A percentile compares a stretch with the other conserved stretches of the same genome.
These are phyloP conservation scores for Podospora comata DNA, from an alignment of 495 filamentous ascomycete genomes.

Conservation along the genomic window DNA sequence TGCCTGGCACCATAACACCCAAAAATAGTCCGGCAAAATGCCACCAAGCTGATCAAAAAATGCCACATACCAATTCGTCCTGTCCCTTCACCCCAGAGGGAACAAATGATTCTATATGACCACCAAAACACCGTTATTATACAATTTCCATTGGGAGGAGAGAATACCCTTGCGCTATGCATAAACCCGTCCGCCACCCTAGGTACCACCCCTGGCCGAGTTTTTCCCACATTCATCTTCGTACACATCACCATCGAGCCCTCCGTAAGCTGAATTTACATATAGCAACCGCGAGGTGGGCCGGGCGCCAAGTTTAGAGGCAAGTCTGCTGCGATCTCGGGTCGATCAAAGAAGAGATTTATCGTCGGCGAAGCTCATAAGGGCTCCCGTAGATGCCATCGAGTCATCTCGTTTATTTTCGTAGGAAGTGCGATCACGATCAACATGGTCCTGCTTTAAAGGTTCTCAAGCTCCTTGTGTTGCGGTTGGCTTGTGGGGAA, in stretches of 20 bases:
- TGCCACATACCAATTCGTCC: slow-evolving; percentile 16
- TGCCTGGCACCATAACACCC: neutral
- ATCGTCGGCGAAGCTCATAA: neutral
- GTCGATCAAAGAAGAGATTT: slow-evolving; percentile 25
- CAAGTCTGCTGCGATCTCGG: slow-evolving; percentile 18
- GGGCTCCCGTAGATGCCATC: neutral
- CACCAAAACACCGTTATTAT: slow-evolving; percentile 33
- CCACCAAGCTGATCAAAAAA: slow-evolving; percentile 12
- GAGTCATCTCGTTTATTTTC: neutral
- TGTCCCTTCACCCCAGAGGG: neutral
- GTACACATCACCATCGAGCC: slow-evolving; percentile 25
- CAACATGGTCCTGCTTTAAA: slow-evolving; percentile 12
- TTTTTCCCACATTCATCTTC: slow-evolving; percentile 12
- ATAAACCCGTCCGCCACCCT: slow-evolving; percentile 20
- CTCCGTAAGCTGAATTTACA: slow-evolving; percentile 15
- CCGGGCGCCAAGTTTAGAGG: slow-evolving; percentile 12
- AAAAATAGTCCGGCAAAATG: neutral
- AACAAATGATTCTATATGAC: neutral
- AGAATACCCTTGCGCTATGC: slow-evolving; percentile 38
- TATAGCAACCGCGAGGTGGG: slow-evolving; percentile 7
- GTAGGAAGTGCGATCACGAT: neutral
- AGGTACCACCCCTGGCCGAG: slow-evolving; percentile 1
- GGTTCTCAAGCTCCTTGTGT: slow-evolving; percentile 7
- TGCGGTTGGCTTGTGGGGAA: slow-evolving; percentile 26
- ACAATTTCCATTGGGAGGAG: slow-evolving; percentile 34